Percentiles rank a stretch among this genome's conserved stretches.
Conservation (phyloP, 345 rosid genomes). For the Euclidium syriacum region DNA sequence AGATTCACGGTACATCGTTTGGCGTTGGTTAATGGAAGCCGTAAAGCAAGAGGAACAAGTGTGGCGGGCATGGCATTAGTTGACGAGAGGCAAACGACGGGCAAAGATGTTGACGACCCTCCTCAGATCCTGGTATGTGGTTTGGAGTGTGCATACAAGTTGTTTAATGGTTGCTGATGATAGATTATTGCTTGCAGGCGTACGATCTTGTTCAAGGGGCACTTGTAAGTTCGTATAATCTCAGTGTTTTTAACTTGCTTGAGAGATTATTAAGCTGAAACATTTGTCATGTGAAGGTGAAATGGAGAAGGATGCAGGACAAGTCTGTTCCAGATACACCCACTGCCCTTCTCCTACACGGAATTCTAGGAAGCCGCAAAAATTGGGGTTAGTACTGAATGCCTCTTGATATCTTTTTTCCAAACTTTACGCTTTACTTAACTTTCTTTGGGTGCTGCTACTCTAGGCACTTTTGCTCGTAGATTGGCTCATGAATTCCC, state of each 20-base stretch:
- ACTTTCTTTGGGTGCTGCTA: background rate
- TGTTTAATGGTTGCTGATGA: background rate
- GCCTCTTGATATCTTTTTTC: background rate
- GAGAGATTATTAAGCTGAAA: too few species aligned
- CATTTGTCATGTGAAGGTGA: too few species aligned
- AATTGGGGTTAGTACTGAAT: constrained; percentile 68
- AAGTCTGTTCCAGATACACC: constrained; percentile 81
- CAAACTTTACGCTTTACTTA: background rate
- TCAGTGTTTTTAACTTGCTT: background rate
- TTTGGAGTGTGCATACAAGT: background rate
- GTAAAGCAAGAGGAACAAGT: constrained; percentile 13
- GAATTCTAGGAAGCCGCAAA: constrained; percentile 84
- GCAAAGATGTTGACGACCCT: constrained; percentile 40
- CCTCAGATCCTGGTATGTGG: constrained; percentile 52
- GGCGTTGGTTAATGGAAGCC: constrained; percentile 19
- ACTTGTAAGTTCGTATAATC: constrained; percentile 48
- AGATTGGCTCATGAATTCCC: constrained; percentile 84
- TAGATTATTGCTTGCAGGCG: constrained; percentile 48
- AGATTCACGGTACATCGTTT: constrained; percentile 29
- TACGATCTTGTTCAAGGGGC: constrained; percentile 89
- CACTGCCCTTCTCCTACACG: constrained; percentile 90
- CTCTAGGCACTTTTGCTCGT: constrained; percentile 77
- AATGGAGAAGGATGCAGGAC: constrained; percentile 62
- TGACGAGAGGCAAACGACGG: constrained; percentile 53
- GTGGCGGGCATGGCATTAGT: constrained; percentile 54